Evolutionary conservation across 352 stramenopile genomes (phyloP).

Genomic region (Globisporangium nagaii): DNA sequence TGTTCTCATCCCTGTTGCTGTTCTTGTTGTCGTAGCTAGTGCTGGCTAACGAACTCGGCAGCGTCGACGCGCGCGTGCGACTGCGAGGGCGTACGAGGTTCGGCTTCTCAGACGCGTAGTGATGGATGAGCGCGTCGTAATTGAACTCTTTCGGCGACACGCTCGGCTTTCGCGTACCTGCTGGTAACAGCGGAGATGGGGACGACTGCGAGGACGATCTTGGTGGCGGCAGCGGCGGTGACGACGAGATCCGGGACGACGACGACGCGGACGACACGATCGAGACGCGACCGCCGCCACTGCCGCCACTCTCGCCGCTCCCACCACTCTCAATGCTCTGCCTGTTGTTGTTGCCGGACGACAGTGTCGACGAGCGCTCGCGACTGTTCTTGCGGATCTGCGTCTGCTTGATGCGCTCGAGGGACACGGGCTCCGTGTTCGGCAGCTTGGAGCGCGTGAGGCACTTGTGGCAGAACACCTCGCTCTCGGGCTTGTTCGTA

Average conservation of each 20-base stretch:
- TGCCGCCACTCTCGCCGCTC: background rate
- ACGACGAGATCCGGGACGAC: background rate
- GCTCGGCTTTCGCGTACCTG: constrained; percentile 4
- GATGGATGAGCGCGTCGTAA: constrained; percentile 36
- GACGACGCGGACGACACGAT: background rate
- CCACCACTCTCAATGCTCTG: background rate
- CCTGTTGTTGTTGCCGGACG: background rate
- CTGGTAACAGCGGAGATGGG: too few species aligned
- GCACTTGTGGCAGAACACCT: constrained; percentile 42
- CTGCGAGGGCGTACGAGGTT: background rate
- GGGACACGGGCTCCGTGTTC: constrained; percentile 14
- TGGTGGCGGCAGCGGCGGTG: background rate
- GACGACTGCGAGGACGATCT: too few species aligned
- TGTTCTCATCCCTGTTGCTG: background rate
- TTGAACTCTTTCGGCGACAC: constrained; percentile 20
- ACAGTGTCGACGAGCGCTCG: background rate
- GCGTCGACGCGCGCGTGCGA: constrained; percentile 3
- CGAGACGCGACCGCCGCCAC: background rate
- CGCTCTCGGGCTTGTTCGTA: constrained; percentile 22
- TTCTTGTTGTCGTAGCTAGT: background rate
- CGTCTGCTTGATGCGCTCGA: constrained; percentile 2
- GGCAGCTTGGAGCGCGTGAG: constrained; percentile 21
- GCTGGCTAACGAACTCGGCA: background rate
- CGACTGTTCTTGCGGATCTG: constrained; percentile 8
- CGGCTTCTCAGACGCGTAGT: constrained; percentile 14